phyloP scores from a whole-genome alignment of 2,329 filamentous ascomycete species.

The Neonectria faginata region DNA sequence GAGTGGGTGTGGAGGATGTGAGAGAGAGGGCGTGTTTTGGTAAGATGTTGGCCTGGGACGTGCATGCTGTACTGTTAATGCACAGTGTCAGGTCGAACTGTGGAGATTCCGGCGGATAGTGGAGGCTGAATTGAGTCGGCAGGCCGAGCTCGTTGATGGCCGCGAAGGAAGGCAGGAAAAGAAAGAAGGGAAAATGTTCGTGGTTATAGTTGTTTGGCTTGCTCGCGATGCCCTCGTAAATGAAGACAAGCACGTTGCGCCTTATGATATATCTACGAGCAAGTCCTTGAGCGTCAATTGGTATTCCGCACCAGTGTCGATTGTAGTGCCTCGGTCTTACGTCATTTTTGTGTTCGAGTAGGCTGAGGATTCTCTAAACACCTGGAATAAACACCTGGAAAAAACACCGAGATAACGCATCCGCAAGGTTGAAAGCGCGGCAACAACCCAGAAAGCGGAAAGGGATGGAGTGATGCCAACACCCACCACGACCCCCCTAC shows the following conservation, averaged over 20 bases:
- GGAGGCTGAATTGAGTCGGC: slow-evolving; percentile 24
- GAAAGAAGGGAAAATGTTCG: neutral
- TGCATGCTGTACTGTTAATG: neutral
- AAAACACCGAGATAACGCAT: neutral
- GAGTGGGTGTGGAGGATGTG: slow-evolving; percentile 18
- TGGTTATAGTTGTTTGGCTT: neutral
- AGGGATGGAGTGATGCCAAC: slow-evolving; percentile 1
- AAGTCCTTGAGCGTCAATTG: neutral
- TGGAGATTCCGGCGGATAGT: slow-evolving; percentile 11
- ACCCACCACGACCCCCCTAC: slow-evolving; percentile 10
- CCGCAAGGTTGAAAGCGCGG: neutral
- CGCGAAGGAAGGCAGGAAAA: slow-evolving; percentile 5
- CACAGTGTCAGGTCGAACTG: slow-evolving; percentile 21
- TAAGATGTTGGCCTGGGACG: slow-evolving; percentile 4
- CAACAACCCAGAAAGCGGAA: neutral
- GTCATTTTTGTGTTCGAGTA: neutral
- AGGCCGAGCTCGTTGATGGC: slow-evolving; percentile 21
- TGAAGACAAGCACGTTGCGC: neutral
- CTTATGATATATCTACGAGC: neutral
- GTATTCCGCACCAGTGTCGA: too few relatives aligned
- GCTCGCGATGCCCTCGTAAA: neutral
- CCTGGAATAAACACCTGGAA: neutral
- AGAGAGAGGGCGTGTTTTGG: slow-evolving; percentile 17
- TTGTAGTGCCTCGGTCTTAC: neutral
- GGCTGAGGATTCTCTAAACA: neutral